A percentile compares a stretch with the other conserved stretches of the same genome.
phyloP scores from a whole-genome alignment of 2,329 filamentous ascomycete species.

The Alternaria incomplexa region DNA sequence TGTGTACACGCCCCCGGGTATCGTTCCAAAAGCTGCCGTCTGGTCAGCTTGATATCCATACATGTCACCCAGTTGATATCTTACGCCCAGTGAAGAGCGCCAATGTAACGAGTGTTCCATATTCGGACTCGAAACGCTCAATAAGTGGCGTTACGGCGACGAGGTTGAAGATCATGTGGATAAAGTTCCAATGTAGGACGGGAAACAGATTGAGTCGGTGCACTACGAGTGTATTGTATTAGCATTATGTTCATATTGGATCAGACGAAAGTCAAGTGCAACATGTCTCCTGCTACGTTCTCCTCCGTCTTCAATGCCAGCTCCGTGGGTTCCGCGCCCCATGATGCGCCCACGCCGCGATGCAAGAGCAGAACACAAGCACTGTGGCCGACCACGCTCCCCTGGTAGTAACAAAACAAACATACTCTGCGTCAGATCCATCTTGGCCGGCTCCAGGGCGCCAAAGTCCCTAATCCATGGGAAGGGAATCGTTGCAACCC shows the following conservation, averaged over 20 bases:
- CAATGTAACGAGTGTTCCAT: constrained; percentile 87
- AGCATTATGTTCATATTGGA: constrained; percentile 14
- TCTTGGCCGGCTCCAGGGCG: constrained; percentile 76
- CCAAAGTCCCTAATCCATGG: constrained; percentile 81
- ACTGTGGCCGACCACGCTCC: background rate
- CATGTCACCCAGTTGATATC: constrained; percentile 41
- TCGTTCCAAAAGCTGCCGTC: constrained; percentile 51
- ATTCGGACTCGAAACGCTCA: constrained; percentile 90
- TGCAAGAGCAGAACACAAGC: background rate
- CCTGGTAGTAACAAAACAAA: constrained; percentile 24
- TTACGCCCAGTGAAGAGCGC: constrained; percentile 89
- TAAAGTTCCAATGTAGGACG: constrained; percentile 79
- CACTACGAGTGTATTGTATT: constrained; percentile 60
- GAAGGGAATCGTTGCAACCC: constrained; percentile 71
- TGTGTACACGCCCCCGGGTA: constrained; percentile 83
- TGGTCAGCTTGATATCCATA: constrained; percentile 57
- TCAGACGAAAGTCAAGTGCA: background rate
- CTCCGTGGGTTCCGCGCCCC: background rate
- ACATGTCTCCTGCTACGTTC: background rate
- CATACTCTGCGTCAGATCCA: constrained; percentile 74
- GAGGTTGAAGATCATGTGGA: constrained; percentile 82
- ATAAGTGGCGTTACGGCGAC: constrained; percentile 84
- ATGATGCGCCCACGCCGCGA: constrained; percentile 4
- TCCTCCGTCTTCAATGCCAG: background rate
- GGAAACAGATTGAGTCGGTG: constrained; percentile 94